These are phyloP conservation scores for Mycena sp. DNA, from an alignment of 1,284 basidiomycete genomes.

Conservation along the genomic window DNA sequence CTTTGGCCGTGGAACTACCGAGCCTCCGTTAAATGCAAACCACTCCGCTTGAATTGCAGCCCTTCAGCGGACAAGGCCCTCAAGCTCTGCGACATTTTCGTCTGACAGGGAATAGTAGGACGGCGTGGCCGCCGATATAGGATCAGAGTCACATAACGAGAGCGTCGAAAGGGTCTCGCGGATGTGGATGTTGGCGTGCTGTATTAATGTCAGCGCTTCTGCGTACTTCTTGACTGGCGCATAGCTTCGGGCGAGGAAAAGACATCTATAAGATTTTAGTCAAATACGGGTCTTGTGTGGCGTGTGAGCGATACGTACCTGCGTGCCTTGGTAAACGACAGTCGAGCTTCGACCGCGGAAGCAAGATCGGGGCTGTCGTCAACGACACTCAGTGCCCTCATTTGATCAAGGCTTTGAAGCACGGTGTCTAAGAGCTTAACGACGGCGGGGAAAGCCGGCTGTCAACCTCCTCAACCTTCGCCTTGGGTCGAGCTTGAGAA, in stretches of 20 bases:
- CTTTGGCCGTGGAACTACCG: conserved; percentile 51
- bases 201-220: conserved; percentile 73
- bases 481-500: conserved; percentile 46
- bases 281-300: not conserved
- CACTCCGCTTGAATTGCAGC: conserved; percentile 78
- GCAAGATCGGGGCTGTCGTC: conserved; percentile 88
- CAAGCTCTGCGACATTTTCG: conserved; percentile 60
- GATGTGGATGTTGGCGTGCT: conserved; percentile 74
- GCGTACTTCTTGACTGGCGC: conserved; percentile 73
- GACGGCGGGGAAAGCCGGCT: conserved; percentile 78
- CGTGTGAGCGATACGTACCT: conserved; percentile 56
- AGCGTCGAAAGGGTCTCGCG: conserved; percentile 71
- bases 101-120: conserved; percentile 65
- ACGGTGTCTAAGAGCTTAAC: conserved; percentile 90
- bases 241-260: conserved; percentile 79
- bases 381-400: conserved; percentile 84
- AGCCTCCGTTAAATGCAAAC: conserved; percentile 81
- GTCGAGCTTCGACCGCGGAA: conserved; percentile 77
- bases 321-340: conserved; percentile 78
- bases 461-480: conserved; percentile 64
- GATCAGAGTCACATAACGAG: conserved; percentile 51
- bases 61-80: conserved; percentile 60
- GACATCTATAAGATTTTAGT: conserved; percentile 54
- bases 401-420: conserved; percentile 84
- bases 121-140: conserved; percentile 51